Percentiles rank a stretch among this genome's conserved stretches.
phyloP scores from a whole-genome alignment of 2,329 filamentous ascomycete species.

The Nemania abortiva region DNA sequence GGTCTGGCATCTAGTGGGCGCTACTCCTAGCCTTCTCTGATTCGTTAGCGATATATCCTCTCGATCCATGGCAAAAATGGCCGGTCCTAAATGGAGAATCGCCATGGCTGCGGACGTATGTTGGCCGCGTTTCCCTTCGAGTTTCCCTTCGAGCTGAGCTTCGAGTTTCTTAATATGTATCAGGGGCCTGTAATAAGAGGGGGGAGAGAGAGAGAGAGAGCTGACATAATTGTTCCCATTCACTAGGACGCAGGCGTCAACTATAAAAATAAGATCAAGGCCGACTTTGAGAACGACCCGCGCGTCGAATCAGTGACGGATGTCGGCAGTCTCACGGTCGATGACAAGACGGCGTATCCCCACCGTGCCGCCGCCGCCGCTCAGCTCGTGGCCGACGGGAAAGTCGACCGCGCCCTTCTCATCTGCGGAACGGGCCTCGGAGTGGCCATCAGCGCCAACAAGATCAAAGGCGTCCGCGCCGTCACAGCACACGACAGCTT shows the following conservation, averaged over 20 bases:
- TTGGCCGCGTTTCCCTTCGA: neutral
- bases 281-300: slow-evolving; percentile 74
- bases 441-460: slow-evolving; percentile 90
- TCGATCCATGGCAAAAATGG: slow-evolving; percentile 53
- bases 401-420: slow-evolving; percentile 80
- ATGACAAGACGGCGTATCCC: slow-evolving; percentile 85
- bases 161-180: too few species aligned
- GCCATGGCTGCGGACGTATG: slow-evolving; percentile 66
- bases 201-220: neutral
- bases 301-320: slow-evolving; percentile 78
- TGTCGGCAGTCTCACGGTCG: slow-evolving; percentile 74
- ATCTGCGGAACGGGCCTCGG: slow-evolving; percentile 90
- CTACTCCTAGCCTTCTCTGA: neutral
- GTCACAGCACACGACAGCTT: slow-evolving; percentile 91
- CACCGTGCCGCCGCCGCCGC: slow-evolving; percentile 81
- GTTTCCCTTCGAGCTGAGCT: too few species aligned
- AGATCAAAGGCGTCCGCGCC: slow-evolving; percentile 85
- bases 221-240: slow-evolving; percentile 8
- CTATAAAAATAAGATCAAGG: slow-evolving; percentile 84
- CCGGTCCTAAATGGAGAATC: slow-evolving; percentile 63
- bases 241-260: slow-evolving; percentile 75
- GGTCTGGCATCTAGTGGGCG: neutral
- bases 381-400: slow-evolving; percentile 68
- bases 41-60: neutral
- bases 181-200: neutral